phyloP scores from a whole-genome alignment of 148 eudicot genomes.

The Cornus kousa region DNA sequence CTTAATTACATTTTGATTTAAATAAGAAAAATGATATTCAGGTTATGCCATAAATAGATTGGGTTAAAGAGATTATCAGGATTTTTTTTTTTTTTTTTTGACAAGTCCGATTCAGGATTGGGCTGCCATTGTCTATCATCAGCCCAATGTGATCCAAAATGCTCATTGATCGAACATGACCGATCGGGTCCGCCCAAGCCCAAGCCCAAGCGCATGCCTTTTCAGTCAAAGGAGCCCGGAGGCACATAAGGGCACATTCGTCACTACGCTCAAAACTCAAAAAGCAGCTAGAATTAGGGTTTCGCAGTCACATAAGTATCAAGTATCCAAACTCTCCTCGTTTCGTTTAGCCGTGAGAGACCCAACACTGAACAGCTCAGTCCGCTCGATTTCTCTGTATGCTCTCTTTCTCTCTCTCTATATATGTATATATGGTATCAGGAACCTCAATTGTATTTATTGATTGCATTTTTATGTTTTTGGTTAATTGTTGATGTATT shows the following conservation, averaged over 20 bases:
- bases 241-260: neutral
- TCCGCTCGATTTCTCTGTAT: neutral
- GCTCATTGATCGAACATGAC: neutral
- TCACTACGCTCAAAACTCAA: neutral
- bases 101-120: no score
- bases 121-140: no score
- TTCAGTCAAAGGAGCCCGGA: neutral
- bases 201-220: neutral
- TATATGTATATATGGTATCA: no score
- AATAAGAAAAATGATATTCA: no score
- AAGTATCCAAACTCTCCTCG: no score
- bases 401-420: neutral
- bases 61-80: no score
- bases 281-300: neutral
- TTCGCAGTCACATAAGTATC: neutral
- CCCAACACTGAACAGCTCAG: neutral
- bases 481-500: neutral
- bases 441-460: neutral
- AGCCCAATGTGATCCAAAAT: no score
- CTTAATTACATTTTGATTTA: no score
- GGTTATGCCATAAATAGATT: no score
- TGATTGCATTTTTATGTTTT: no score
- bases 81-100: no score
- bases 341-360: neutral
- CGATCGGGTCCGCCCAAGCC: neutral